Conservation (phyloP, 129 eudicot genomes). For the Ambrosia trifida region DNA sequence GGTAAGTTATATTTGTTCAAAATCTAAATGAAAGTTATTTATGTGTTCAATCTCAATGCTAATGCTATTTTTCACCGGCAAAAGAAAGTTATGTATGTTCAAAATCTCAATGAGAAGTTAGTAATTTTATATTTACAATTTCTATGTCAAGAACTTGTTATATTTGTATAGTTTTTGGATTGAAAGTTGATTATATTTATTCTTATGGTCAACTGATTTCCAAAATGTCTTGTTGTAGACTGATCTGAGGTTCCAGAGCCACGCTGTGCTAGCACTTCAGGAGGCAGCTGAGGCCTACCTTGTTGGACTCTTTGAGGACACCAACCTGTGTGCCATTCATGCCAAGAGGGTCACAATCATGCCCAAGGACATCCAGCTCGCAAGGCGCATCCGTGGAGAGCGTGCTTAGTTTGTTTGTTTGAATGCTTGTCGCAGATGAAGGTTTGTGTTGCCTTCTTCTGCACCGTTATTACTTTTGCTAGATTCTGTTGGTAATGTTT, state of each 20-base stretch:
- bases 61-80: no score
- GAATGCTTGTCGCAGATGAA: neutral
- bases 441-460: slow-evolving; percentile 12
- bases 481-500: slow-evolving; percentile 19
- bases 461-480: neutral
- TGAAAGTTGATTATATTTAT: neutral
- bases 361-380: slow-evolving; percentile 94
- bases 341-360: slow-evolving; percentile 93
- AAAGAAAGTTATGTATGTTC: no score
- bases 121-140: no score
- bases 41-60: no score
- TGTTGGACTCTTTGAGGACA: slow-evolving; percentile 79
- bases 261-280: slow-evolving; percentile 83
- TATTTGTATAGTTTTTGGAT: no score
- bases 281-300: slow-evolving; percentile 85
- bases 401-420: slow-evolving; percentile 58
- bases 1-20: no score
- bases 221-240: slow-evolving; percentile 41
- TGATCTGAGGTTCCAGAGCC: slow-evolving; percentile 91
- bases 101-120: no score
- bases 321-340: slow-evolving; percentile 83
- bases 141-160: no score
- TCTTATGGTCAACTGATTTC: neutral
- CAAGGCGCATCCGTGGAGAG: slow-evolving; percentile 90
- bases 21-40: no score